Percentiles rank a stretch among this genome's conserved stretches.
Evolutionary conservation across 129 eudicot species (phyloP).

Genomic region (Flaveria sonorensis): DNA sequence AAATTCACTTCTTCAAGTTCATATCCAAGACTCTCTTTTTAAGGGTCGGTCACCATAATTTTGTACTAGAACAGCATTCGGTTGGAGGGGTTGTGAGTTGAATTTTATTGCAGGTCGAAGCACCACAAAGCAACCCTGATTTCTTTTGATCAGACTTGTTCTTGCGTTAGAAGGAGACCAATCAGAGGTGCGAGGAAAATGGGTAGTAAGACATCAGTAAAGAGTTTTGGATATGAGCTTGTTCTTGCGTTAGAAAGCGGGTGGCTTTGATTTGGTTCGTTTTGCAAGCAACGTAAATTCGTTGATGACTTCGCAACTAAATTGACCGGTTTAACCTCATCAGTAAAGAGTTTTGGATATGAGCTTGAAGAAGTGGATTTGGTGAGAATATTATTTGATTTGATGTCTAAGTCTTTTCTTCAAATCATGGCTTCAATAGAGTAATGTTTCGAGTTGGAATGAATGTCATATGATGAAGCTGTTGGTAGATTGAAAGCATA

Average conservation of each 20-base stretch:
- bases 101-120: neutral
- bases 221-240: too few species aligned
- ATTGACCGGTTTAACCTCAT: too few species aligned
- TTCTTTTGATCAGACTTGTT: neutral
- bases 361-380: too few species aligned
- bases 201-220: neutral
- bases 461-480: neutral
- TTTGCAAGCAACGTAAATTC: too few species aligned
- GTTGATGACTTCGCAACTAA: too few species aligned
- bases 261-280: neutral
- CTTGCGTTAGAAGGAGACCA: neutral
- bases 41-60: too few species aligned
- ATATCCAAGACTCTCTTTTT: neutral
- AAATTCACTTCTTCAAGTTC: neutral
- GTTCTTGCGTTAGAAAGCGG: too few species aligned
- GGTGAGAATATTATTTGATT: too few species aligned
- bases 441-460: too few species aligned
- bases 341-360: too few species aligned
- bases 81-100: neutral
- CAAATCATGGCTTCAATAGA: too few species aligned
- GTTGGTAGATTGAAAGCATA: neutral
- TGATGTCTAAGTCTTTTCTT: too few species aligned
- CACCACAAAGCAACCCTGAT: neutral
- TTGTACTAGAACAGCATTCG: neutral
- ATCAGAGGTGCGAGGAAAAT: neutral